Evolutionary conservation across 1,284 basidiomycete species (phyloP).

Genomic region (Ustilago xerochloae): DNA sequence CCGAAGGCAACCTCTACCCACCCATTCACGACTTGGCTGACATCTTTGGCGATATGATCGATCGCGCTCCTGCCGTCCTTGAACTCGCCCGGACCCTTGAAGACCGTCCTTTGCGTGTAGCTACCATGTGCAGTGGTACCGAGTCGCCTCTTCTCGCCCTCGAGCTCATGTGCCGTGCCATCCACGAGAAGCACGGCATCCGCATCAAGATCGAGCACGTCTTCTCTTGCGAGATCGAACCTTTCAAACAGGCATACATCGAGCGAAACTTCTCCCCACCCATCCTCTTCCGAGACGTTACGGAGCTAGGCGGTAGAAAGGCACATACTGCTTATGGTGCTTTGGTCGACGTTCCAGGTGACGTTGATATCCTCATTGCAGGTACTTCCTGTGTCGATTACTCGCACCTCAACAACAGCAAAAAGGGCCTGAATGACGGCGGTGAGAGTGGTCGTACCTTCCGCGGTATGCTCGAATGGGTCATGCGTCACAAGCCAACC

Average conservation of each 20-base stretch:
- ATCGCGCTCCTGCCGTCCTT: constrained; percentile 72
- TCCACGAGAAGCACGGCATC: constrained; percentile 77
- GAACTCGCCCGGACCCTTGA: constrained; percentile 75
- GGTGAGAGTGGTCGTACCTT: constrained; percentile 66
- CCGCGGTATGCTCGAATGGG: constrained; percentile 86
- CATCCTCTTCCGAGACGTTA: constrained; percentile 91
- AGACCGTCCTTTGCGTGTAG: constrained; percentile 87
- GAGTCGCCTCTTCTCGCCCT: constrained; percentile 92
- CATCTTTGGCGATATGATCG: constrained; percentile 87
- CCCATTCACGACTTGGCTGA: constrained; percentile 82
- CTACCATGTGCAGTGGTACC: constrained; percentile 97
- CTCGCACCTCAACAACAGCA: constrained; percentile 91
- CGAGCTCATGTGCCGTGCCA: constrained; percentile 80
- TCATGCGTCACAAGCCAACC: constrained; percentile 84
- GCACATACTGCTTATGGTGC: constrained; percentile 89
- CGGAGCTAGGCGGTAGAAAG: constrained; percentile 76
- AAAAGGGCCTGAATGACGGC: constrained; percentile 74
- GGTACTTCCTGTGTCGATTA: constrained; percentile 97
- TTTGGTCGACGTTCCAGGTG: constrained; percentile 83
- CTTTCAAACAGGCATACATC: constrained; percentile 97
- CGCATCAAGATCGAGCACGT: constrained; percentile 85
- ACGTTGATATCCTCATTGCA: constrained; percentile 85
- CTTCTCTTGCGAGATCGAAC: constrained; percentile 97
- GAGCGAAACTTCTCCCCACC: constrained; percentile 92
- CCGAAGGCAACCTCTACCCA: constrained; percentile 70